Conservation (phyloP, 163 green algal species). For the Volvox carteri region DNA sequence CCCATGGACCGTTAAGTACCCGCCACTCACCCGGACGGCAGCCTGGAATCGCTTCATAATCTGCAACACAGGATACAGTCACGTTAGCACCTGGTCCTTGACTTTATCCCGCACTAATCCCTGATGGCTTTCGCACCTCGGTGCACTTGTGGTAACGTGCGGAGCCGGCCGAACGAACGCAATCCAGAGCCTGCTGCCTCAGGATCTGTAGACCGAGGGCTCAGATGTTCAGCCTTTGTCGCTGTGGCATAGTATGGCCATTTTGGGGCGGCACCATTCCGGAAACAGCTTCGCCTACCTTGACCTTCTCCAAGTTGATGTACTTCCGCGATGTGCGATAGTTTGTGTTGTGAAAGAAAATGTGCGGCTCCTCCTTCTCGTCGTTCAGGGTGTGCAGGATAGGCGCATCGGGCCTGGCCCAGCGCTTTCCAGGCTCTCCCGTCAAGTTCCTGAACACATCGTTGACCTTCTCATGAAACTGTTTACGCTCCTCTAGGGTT, state of each 20-base stretch:
- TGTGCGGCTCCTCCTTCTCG: slow-evolving; percentile 67
- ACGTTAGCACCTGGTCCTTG: not conserved
- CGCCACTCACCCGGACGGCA: slow-evolving; percentile 61
- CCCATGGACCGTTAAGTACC: not conserved
- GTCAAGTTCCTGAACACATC: slow-evolving; percentile 55
- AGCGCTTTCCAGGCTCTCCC: slow-evolving; percentile 55
- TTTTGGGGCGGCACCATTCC: not conserved
- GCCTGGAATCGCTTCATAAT: slow-evolving; percentile 69
- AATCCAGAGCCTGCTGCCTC: slow-evolving; percentile 63
- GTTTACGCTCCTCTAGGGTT: slow-evolving; percentile 47
- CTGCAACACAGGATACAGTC: slow-evolving; percentile 26
- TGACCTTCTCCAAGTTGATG: slow-evolving; percentile 72
- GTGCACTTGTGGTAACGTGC: slow-evolving; percentile 70
- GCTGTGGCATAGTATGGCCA: no score
- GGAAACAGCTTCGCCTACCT: slow-evolving; percentile 52
- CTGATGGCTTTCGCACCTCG: slow-evolving; percentile 51
- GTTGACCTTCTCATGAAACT: slow-evolving; percentile 53
- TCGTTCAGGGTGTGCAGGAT: slow-evolving; percentile 65
- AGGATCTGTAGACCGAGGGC: slow-evolving; percentile 58
- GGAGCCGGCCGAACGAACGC: slow-evolving; percentile 54
- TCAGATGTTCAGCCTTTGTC: not conserved
- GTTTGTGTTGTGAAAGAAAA: slow-evolving; percentile 72
- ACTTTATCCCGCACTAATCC: not conserved
- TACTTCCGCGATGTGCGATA: slow-evolving; percentile 71
- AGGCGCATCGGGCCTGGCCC: slow-evolving; percentile 60